A percentile compares a stretch with the other conserved stretches of the same genome.
Conservation (phyloP, 2,329 filamentous ascomycete genomes). For the Colletotrichum magnum region DNA sequence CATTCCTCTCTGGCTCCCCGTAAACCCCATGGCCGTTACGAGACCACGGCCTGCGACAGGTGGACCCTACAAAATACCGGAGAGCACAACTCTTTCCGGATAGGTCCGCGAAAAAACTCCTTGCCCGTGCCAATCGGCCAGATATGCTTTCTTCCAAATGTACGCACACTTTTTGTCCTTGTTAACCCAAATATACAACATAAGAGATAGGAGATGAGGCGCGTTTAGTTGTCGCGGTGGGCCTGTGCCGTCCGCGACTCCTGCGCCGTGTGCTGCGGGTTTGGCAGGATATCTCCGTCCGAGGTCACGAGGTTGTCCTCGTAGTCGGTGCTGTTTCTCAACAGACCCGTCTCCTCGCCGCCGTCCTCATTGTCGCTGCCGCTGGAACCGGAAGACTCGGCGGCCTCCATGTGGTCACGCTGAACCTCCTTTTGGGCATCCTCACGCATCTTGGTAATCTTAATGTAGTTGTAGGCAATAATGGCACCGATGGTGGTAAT, state of each 20-base stretch:
- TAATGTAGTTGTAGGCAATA: conserved; percentile 92
- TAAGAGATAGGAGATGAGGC: conserved; percentile 39
- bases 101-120: conserved; percentile 25
- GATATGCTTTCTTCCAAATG: conserved; percentile 16
- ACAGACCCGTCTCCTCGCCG: conserved; percentile 62
- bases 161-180: conserved; percentile 7
- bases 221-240: conserved; percentile 40
- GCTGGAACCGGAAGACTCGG: conserved; percentile 52
- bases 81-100: conserved; percentile 1
- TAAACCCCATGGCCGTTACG: background rate
- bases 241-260: conserved; percentile 37
- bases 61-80: conserved; percentile 3
- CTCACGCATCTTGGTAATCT: conserved; percentile 88
- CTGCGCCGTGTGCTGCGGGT: conserved; percentile 46
- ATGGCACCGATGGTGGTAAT: conserved; percentile 92
- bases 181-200: conserved; percentile 32
- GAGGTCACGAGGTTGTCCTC: conserved; percentile 55
- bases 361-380: conserved; percentile 59
- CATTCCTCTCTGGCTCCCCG: background rate
- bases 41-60: conserved; percentile 1
- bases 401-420: conserved; percentile 52
- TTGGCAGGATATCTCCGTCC: conserved; percentile 58
- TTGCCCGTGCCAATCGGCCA: conserved; percentile 23
- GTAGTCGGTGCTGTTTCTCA: conserved; percentile 56
- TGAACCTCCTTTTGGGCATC: conserved; percentile 75